Evolutionary conservation across 163 green algal species (phyloP).

Genomic region (Prototheca stagnorum): DNA sequence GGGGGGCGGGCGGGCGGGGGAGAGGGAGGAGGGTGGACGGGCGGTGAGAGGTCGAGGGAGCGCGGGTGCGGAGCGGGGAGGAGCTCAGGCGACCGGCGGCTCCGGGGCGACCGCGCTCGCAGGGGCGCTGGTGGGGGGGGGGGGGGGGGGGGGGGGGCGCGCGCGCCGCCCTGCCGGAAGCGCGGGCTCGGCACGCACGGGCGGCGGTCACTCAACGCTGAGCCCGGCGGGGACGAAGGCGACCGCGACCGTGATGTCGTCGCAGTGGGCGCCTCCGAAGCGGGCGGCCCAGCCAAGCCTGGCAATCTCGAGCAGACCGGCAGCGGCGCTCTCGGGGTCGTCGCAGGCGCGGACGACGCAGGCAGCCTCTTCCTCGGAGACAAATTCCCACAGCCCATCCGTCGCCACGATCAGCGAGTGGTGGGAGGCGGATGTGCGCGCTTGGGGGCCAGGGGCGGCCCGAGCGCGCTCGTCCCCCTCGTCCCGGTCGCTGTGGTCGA

Average conservation of each 20-base stretch:
- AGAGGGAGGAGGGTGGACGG: too few relatives aligned
- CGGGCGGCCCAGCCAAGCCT: conserved; percentile 17
- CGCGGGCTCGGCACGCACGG: neutral
- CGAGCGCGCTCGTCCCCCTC: too few relatives aligned
- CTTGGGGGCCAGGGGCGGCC: neutral
- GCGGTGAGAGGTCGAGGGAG: conserved; percentile 23
- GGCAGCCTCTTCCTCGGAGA: conserved; percentile 69
- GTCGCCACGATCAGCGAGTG: conserved; percentile 70
- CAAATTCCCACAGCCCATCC: conserved; percentile 91
- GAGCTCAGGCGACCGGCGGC: conserved; percentile 13
- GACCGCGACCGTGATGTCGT: conserved; percentile 22
- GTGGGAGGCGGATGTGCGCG: too few relatives aligned
- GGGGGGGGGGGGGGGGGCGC: too few relatives aligned
- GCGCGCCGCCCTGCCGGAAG: too few relatives aligned
- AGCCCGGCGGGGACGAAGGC: conserved; percentile 7
- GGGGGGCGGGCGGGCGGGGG: too few relatives aligned
- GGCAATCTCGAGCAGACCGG: conserved; percentile 9
- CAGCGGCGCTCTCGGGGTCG: conserved; percentile 12
- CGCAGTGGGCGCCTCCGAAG: conserved; percentile 11
- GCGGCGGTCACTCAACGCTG: neutral
- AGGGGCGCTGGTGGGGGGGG: conserved; percentile 47
- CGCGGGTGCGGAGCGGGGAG: conserved; percentile 43
- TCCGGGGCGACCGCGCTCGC: conserved; percentile 27
- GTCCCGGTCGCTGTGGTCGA: too few relatives aligned
- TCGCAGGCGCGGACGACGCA: conserved; percentile 28